Base-by-base conservation (phyloP, 176 grass and related monocot species). In the Secale cereale region DNA sequence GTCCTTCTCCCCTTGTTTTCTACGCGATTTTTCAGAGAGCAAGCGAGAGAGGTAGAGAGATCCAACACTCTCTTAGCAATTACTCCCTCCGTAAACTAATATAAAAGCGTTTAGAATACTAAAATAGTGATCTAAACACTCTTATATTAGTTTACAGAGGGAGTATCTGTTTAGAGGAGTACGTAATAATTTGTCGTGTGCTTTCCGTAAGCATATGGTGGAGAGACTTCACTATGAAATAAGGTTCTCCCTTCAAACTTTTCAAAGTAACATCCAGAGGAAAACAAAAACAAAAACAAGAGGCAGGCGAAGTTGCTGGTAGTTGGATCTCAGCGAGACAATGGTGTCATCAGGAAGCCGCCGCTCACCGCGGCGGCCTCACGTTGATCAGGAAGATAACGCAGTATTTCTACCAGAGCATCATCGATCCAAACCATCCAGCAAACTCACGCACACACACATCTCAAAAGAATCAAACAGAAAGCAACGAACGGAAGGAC, bases 331-430 rank as follows among this genome's bases (percentile, higher is more conserved):
- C 93, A 87, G 88, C 81, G 83, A 74, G 68, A 88, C n/a, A 59
- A 46, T 79, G n/a, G 41, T 84, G 85, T 92, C 90, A 92, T 92
- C 90, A 87, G 50, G 65, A 92, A 46, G 92, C 70, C 85, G 92
- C 83, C 87, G 13, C 72, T 78, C 15, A 14, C 30, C 28, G 62
- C 39, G 22, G 83, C 61, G 78, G 74, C 75, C 76, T 69, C 36
- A 12, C 62, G 4, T 23, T 66, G 67, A 65, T 93, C 88, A 92
- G 90, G 85, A 94, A 90, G 90, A 92, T 90, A 94, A 94, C 90
- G 90, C 92, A 94, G 90, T 87, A 35, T 80, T 86, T 77, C 70
- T 85, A 77, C 54, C 72, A 67, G 28, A 89, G 82, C 88, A 92
- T 92, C 93, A 92, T 88, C 61, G 90, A 95, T 92, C 86, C 87